phyloP scores from a whole-genome alignment of 306 rosid species.

The Oemleria cerasiformis region DNA sequence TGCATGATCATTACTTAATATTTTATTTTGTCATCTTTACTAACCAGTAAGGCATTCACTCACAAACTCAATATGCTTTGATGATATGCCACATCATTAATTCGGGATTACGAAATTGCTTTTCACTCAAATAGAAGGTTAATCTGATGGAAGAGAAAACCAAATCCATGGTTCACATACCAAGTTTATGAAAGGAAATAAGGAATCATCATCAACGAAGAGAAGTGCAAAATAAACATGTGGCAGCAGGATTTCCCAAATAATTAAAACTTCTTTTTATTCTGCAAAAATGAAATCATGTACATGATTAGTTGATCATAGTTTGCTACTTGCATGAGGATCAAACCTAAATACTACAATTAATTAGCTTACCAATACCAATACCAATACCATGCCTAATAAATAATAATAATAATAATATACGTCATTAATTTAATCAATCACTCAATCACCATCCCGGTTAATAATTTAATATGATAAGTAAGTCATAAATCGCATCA shows the following conservation, averaged over 20 bases:
- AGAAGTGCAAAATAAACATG: neutral
- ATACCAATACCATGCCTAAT: too few species aligned
- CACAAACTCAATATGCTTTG: too few species aligned
- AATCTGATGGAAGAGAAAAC: neutral
- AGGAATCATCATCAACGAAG: neutral
- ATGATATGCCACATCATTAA: too few species aligned
- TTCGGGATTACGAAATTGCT: neutral
- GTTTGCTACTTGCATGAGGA: too few species aligned
- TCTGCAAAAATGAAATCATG: slow-evolving; percentile 1
- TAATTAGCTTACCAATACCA: too few species aligned
- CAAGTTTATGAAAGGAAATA: neutral
- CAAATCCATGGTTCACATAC: neutral
- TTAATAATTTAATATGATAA: neutral
- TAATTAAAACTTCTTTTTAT: neutral
- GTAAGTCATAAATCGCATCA: neutral
- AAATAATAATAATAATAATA: too few species aligned
- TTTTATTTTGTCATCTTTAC: too few species aligned
- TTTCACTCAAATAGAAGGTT: neutral
- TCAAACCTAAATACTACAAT: neutral
- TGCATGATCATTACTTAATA: too few species aligned
- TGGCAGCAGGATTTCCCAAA: neutral
- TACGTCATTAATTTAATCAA: neutral
- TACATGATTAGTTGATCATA: neutral
- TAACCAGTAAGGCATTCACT: too few species aligned
- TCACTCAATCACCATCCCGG: too few species aligned